phyloP scores from a whole-genome alignment of 2,329 filamentous ascomycete genomes.

The Neofusicoccum kwambonambiense region DNA sequence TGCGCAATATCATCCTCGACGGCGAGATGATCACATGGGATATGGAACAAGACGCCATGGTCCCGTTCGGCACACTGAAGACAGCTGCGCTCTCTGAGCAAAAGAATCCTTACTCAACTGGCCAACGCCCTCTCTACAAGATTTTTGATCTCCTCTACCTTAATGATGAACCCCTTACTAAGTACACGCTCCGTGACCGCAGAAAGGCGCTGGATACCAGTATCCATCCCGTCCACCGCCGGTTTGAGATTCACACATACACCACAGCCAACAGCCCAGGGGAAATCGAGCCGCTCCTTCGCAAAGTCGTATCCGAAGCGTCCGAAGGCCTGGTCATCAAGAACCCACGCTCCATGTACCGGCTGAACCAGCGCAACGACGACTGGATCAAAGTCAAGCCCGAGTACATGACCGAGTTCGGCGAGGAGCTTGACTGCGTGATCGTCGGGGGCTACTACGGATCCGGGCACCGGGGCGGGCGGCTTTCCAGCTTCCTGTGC shows the following conservation, averaged over 20 bases:
- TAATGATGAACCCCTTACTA: conserved; percentile 76
- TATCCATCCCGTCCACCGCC: conserved; percentile 68
- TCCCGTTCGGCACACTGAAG: conserved; percentile 90
- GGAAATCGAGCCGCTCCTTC: conserved; percentile 75
- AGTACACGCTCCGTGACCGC: conserved; percentile 79
- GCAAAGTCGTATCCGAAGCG: conserved; percentile 79
- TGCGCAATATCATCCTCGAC: conserved; percentile 86
- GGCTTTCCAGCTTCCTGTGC: conserved; percentile 83
- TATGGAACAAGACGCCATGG: conserved; percentile 76
- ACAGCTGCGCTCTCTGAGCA: conserved; percentile 81
- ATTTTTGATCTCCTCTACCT: conserved; percentile 91
- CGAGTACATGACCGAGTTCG: conserved; percentile 96
- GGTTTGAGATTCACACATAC: conserved; percentile 80
- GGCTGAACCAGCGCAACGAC: conserved; percentile 84
- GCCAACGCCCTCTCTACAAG: conserved; percentile 73
- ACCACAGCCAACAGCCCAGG: conserved; percentile 63
- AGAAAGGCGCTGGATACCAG: conserved; percentile 70
- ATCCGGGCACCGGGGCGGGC: conserved; percentile 78
- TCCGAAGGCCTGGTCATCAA: conserved; percentile 92
- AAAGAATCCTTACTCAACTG: conserved; percentile 65
- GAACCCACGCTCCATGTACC: conserved; percentile 84
- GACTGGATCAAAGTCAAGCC: conserved; percentile 99
- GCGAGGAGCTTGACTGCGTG: conserved; percentile 86
- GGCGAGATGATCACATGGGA: conserved; percentile 99
- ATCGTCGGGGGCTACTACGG: conserved; percentile 93